phyloP scores from a whole-genome alignment of 441 rosid species.

The Erysimum cheiri region DNA sequence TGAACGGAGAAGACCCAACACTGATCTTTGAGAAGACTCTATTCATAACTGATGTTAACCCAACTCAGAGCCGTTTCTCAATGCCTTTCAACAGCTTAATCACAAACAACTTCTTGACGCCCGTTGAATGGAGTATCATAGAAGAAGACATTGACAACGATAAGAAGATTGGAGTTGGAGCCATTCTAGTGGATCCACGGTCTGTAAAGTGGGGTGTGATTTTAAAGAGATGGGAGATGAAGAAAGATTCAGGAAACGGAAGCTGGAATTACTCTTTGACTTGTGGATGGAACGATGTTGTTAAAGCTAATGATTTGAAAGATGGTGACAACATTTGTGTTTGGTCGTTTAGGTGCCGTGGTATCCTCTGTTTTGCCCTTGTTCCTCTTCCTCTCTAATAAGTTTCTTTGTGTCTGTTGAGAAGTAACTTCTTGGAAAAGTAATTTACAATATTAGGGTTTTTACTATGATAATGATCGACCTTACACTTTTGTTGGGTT shows the following conservation, averaged over 20 bases:
- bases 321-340: background rate
- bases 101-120: background rate
- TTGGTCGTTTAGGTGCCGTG: conserved; percentile 19
- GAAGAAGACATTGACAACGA: background rate
- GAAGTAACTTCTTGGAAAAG: too few species aligned
- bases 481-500: too few species aligned
- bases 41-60: background rate
- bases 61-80: background rate
- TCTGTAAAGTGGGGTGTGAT: conserved; percentile 2
- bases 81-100: background rate
- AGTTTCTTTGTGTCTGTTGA: too few species aligned
- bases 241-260: background rate
- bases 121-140: background rate
- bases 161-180: conserved; percentile 2
- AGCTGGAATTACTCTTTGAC: conserved; percentile 11
- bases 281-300: conserved; percentile 20
- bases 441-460: too few species aligned
- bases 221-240: conserved; percentile 2
- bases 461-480: too few species aligned
- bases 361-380: conserved; percentile 23
- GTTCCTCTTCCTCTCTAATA: background rate
- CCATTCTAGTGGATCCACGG: background rate
- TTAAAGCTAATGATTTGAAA: background rate
- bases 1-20: background rate
- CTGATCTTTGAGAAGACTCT: conserved; percentile 15